These are phyloP conservation scores for Ramicandelaber brevisporus DNA, from an alignment of 192 early-diverging fungal genomes.

Conservation along the genomic window DNA sequence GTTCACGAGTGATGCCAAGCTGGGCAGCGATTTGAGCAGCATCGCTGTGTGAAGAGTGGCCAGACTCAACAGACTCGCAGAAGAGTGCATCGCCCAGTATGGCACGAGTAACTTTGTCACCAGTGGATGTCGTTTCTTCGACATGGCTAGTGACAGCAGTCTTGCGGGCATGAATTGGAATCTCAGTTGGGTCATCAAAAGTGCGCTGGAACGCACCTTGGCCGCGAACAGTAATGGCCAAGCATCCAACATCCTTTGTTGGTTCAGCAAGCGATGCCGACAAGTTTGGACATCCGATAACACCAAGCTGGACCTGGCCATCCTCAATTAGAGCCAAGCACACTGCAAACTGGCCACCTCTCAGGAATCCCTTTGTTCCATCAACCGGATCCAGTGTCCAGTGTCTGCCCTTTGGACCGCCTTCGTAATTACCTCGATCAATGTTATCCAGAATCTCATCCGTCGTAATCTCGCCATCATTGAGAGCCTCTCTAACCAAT, in stretches of 20 bases:
- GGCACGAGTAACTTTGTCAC: too few species aligned
- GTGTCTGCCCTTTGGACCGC: conserved; percentile 44
- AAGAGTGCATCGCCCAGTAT: conserved; percentile 61
- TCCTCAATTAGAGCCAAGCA: conserved; percentile 79
- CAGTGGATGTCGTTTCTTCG: conserved; percentile 13
- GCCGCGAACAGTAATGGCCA: conserved; percentile 68
- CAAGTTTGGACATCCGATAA: conserved; percentile 67
- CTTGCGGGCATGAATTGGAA: conserved; percentile 36
- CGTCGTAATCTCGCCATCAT: too few species aligned
- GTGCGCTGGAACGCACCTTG: conserved; percentile 69
- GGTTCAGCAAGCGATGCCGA: conserved; percentile 28
- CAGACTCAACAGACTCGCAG: conserved; percentile 87
- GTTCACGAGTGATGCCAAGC: conserved; percentile 49
- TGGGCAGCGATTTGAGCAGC: conserved; percentile 45
- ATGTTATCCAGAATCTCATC: conserved; percentile 68
- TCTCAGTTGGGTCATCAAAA: conserved; percentile 15
- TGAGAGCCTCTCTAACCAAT: too few species aligned
- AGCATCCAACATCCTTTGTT: conserved; percentile 39
- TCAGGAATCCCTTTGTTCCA: conserved; percentile 96
- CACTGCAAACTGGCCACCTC: conserved; percentile 93
- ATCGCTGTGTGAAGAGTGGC: conserved; percentile 69
- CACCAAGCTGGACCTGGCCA: conserved; percentile 68
- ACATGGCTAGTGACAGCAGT: conserved; percentile 20
- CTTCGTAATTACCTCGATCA: conserved; percentile 66
- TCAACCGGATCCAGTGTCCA: conserved; percentile 81